Conservation (phyloP, 2,329 filamentous ascomycete species). For the Hawksworthiomyces lignivorus region DNA sequence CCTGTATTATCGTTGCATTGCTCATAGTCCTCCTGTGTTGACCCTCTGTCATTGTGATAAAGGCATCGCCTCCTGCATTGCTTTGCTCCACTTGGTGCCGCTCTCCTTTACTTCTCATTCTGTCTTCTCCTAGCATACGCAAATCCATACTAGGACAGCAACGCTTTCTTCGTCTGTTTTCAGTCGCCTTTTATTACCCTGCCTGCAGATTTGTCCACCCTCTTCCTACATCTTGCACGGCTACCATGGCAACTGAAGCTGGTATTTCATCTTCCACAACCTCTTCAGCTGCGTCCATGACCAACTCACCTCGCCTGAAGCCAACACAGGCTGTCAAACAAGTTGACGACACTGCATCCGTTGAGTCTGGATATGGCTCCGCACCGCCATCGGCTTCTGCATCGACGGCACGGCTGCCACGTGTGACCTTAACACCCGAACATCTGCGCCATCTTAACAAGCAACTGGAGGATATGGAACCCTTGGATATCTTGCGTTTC, state of each 20-base stretch:
- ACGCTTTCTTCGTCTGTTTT: too few relatives aligned
- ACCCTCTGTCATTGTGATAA: too few relatives aligned
- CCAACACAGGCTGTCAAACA: slow-evolving; percentile 33
- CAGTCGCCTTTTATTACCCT: too few relatives aligned
- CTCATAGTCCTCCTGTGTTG: too few relatives aligned
- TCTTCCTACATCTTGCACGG: too few relatives aligned
- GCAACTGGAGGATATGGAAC: slow-evolving; percentile 79
- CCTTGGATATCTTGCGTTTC: slow-evolving; percentile 88
- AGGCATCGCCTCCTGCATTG: too few relatives aligned
- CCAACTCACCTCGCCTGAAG: slow-evolving; percentile 26
- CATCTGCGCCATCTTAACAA: slow-evolving; percentile 88
- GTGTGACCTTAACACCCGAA: slow-evolving; percentile 76
- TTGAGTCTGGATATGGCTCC: slow-evolving; percentile 83
- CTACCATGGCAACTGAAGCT: slow-evolving; percentile 3
- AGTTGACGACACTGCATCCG: slow-evolving; percentile 31
- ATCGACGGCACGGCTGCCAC: slow-evolving; percentile 60
- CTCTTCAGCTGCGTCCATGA: slow-evolving; percentile 2
- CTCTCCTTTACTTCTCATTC: too few relatives aligned
- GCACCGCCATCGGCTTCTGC: slow-evolving; percentile 36
- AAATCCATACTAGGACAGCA: too few relatives aligned
- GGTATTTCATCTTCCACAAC: not conserved
- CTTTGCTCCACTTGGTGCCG: too few relatives aligned
- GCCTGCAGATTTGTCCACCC: too few relatives aligned
- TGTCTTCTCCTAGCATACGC: too few relatives aligned
- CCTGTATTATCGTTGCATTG: too few relatives aligned